phyloP scores from a whole-genome alignment of 1,284 basidiomycete species.

The Ustilago shanxiensis region DNA sequence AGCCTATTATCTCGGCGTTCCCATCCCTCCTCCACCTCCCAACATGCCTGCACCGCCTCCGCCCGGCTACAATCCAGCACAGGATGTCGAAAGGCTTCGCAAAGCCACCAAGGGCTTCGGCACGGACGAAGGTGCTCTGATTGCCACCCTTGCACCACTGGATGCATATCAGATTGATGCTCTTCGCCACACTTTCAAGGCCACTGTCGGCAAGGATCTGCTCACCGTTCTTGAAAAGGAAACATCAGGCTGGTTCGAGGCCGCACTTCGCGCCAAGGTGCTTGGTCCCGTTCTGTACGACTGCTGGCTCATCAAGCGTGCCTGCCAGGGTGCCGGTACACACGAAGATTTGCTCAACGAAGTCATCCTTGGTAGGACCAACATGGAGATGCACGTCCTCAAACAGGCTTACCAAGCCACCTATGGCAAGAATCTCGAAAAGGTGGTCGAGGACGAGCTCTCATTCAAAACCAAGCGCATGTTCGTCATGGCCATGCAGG shows the following conservation, averaged over 20 bases:
- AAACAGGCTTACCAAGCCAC: conserved; percentile 63
- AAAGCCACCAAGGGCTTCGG: conserved; percentile 69
- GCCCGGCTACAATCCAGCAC: conserved; percentile 60
- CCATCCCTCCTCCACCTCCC: conserved; percentile 63
- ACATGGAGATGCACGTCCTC: conserved; percentile 64
- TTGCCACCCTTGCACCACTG: conserved; percentile 56
- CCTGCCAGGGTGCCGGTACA: conserved; percentile 66
- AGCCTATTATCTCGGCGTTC: conserved; percentile 59
- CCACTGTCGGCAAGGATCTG: conserved; percentile 65
- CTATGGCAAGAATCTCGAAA: conserved; percentile 62
- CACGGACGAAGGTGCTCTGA: conserved; percentile 61
- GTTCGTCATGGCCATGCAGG: conserved; percentile 64
- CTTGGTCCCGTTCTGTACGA: conserved; percentile 66
- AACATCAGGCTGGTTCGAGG: conserved; percentile 66
- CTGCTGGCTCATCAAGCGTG: conserved; percentile 64
- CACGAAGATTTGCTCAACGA: conserved; percentile 69
- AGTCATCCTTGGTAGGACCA: conserved; percentile 63
- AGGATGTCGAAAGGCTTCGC: conserved; percentile 63
- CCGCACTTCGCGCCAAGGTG: conserved; percentile 56
- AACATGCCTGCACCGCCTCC: conserved; percentile 55
- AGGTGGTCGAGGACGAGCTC: conserved; percentile 67
- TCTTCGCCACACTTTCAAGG: conserved; percentile 61
- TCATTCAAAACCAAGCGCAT: conserved; percentile 68
- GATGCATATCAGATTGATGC: conserved; percentile 65
- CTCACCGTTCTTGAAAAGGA: conserved; percentile 65